Base-by-base conservation (phyloP, 441 rosid genomes). In the Erysimum cheiri region DNA sequence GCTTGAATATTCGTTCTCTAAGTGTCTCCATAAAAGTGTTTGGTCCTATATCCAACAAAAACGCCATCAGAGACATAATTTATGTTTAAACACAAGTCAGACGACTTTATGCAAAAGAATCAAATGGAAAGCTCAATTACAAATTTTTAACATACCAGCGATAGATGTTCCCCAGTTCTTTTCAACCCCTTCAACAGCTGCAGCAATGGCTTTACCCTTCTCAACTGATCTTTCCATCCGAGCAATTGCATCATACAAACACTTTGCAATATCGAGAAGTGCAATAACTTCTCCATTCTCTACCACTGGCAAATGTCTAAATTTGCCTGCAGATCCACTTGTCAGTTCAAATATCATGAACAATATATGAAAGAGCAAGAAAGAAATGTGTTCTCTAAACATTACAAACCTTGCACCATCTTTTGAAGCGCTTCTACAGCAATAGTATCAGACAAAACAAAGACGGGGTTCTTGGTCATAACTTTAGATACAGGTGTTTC, bases 221-320 rank as follows among this genome's bases (percentile, higher is more conserved):
- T 95, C 99, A 75, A 91, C 91, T 22, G 96, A 91, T 82, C 97
- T 90, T 78, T 95, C 99, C 97, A 95, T 75, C 22, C 99, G 92
- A 15, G 97, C 93, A 78, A 92, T 95, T 55, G 99, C 98, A 87
- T 91, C 99, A 61, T 95, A 90, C 77, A 95, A 83, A 79, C 99
- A 95, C 80, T 92, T 95, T 9, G 99, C 93, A 54, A 95, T 95
- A 63, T 95, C 98, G 0, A 95, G 92, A 62, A 95, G 83, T 35
- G 99, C 97, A 74, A 91, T 88, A 63, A 95, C 99, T 82, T 90
- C 99, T 15, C 99, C 99, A 60, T 92, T 95, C 73, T 95, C 98
- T 5, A 95, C 99, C 36, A 95, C 98, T 0, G 99, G 99, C 81
- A 95, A 79, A 85, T 95, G 99, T 74, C 99, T 90, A 73, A 95